These are phyloP conservation scores for Neurospora sp. DNA, from an alignment of 495 filamentous ascomycete genomes.

Conservation along the genomic window DNA sequence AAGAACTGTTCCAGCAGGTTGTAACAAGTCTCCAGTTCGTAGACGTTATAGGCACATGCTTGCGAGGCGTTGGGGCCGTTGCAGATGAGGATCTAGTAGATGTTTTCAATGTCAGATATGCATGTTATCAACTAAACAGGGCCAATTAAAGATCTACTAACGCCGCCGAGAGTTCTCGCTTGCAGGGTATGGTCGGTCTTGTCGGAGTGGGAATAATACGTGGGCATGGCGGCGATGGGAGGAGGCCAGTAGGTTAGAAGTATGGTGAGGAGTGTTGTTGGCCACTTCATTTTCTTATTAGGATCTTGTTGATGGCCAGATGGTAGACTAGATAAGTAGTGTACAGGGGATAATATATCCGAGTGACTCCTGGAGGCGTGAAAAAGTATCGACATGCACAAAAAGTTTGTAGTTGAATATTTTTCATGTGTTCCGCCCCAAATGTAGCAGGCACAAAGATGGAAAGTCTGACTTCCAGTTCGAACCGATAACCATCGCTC, in stretches of 20 bases:
- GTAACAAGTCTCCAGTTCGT: constrained; percentile 28
- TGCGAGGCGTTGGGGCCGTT: constrained; percentile 31
- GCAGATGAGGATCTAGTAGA: constrained; percentile 24
- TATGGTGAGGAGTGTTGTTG: background rate
- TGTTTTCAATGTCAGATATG: no score
- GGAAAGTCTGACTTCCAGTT: background rate
- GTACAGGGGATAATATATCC: background rate
- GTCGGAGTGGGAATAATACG: background rate
- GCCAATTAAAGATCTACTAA: background rate
- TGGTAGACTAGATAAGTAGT: background rate
- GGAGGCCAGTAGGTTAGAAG: background rate
- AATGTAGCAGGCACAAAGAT: background rate
- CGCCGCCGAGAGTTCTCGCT: background rate
- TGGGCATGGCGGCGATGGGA: background rate
- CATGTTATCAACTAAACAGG: no score
- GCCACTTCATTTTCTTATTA: background rate
- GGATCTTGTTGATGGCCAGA: background rate
- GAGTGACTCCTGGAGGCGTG: no score
- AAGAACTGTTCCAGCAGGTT: constrained; percentile 21
- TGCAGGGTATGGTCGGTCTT: background rate
- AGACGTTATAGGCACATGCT: constrained; percentile 24
- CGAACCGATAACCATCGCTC: background rate
- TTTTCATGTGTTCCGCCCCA: background rate
- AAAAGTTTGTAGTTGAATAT: background rate
- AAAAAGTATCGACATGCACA: no score